A percentile compares a stretch with the other conserved stretches of the same genome.
These are phyloP conservation scores for Paxillus involutus DNA, from an alignment of 768 basidiomycete genomes.

Conservation along the genomic window DNA sequence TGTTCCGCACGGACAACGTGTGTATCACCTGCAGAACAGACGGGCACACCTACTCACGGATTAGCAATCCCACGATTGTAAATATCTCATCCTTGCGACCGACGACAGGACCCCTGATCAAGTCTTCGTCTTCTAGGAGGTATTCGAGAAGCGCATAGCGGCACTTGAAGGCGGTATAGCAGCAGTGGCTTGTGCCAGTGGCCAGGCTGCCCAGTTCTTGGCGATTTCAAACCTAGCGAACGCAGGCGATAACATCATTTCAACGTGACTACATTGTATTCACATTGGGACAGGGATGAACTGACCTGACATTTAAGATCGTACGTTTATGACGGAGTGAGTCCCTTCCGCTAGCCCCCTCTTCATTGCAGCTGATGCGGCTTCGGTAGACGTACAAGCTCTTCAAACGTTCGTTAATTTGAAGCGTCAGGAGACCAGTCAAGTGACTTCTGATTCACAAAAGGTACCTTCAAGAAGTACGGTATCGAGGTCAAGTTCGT, in stretches of 20 bases:
- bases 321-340: constrained; percentile 19
- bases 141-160: constrained; percentile 78
- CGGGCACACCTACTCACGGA: constrained; percentile 15
- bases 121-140: constrained; percentile 43
- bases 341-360: neutral
- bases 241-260: constrained; percentile 76
- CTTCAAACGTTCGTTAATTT: constrained; percentile 12
- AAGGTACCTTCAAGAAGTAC: constrained; percentile 20
- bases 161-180: constrained; percentile 80
- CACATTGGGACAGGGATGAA: constrained; percentile 27
- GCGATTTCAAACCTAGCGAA: constrained; percentile 60
- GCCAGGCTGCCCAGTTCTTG: constrained; percentile 78
- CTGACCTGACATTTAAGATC: constrained; percentile 4
- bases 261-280: constrained; percentile 51
- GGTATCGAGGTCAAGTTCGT: constrained; percentile 44
- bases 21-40: neutral
- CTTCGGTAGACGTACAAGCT: constrained; percentile 17
- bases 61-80: constrained; percentile 22
- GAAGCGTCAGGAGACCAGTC: neutral
- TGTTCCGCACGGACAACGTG: neutral
- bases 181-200: constrained; percentile 72
- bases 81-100: neutral
- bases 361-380: neutral
- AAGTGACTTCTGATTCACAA: neutral
- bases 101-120: neutral